These are phyloP conservation scores for Dryas alaskensis DNA, from an alignment of 306 rosid genomes.

Conservation along the genomic window DNA sequence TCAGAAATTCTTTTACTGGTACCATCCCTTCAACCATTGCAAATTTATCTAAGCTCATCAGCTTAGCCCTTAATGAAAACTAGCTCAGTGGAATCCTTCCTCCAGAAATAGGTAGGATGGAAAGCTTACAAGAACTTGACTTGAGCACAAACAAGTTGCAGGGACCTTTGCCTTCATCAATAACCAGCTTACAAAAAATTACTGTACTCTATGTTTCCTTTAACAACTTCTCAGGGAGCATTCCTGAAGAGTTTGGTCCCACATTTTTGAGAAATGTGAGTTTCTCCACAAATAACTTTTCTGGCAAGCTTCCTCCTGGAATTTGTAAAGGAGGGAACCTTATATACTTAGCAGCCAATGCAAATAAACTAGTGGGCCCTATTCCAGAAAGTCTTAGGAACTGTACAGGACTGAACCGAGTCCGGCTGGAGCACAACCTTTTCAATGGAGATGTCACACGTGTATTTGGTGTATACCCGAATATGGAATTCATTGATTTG, in stretches of 20 bases:
- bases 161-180: slow-evolving; percentile 50
- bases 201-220: slow-evolving; percentile 37
- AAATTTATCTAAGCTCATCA: slow-evolving; percentile 12
- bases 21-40: not conserved
- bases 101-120: slow-evolving; percentile 44
- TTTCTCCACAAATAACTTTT: slow-evolving; percentile 51
- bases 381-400: slow-evolving; percentile 48
- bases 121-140: slow-evolving; percentile 37
- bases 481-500: slow-evolving; percentile 19
- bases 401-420: slow-evolving; percentile 39
- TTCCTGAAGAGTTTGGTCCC: slow-evolving; percentile 57
- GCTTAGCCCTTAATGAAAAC: slow-evolving; percentile 41
- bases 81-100: slow-evolving; percentile 49
- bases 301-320: slow-evolving; percentile 53
- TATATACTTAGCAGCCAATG: slow-evolving; percentile 19
- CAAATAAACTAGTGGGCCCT: slow-evolving; percentile 43
- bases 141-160: slow-evolving; percentile 35
- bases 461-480: slow-evolving; percentile 2
- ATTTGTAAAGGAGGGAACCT: slow-evolving; percentile 36
- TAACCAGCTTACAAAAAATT: slow-evolving; percentile 26
- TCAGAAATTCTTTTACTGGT: not conserved
- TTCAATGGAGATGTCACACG: slow-evolving; percentile 46
- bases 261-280: slow-evolving; percentile 17
- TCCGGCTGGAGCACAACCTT: slow-evolving; percentile 46
- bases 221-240: slow-evolving; percentile 46